phyloP scores from a whole-genome alignment of 495 filamentous ascomycete genomes.

The Bombardia bombarda region DNA sequence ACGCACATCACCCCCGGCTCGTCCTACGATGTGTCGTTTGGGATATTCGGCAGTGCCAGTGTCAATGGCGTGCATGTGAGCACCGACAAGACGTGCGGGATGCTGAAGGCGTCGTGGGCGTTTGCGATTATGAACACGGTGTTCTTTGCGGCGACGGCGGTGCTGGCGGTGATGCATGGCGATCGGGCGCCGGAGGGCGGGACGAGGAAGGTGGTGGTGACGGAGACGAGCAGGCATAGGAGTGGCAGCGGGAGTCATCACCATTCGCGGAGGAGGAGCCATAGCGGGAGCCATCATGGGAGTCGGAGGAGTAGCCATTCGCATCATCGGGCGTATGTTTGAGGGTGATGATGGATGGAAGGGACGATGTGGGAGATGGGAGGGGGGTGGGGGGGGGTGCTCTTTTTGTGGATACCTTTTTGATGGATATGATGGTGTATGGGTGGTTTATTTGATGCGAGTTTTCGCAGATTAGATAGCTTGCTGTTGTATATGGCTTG shows the following conservation, averaged over 20 bases:
- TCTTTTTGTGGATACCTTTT: too few relatives aligned
- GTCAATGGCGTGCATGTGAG: constrained; percentile 37
- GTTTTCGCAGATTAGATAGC: too few relatives aligned
- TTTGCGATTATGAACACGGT: constrained; percentile 82
- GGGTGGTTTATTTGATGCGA: too few relatives aligned
- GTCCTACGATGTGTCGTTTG: constrained; percentile 49
- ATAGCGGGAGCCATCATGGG: not conserved
- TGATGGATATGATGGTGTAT: too few relatives aligned
- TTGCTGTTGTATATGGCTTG: too few relatives aligned
- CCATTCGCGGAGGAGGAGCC: not conserved
- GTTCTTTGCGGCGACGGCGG: constrained; percentile 69
- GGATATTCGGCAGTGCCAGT: constrained; percentile 46
- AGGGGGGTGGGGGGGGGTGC: too few relatives aligned
- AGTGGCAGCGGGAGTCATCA: constrained; percentile 3
- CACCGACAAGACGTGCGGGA: constrained; percentile 69
- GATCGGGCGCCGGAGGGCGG: constrained; percentile 17
- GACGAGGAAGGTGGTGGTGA: too few relatives aligned
- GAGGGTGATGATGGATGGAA: not conserved
- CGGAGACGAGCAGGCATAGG: constrained; percentile 8
- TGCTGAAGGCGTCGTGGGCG: constrained; percentile 83
- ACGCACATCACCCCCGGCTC: constrained; percentile 36
- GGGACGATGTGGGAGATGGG: too few relatives aligned
- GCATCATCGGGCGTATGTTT: constrained; percentile 11
- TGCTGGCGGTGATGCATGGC: constrained; percentile 54
- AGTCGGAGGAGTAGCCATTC: constrained; percentile 7